Conservation (phyloP, 108 stramenopile species). For the Schizochytrium sp. region DNA sequence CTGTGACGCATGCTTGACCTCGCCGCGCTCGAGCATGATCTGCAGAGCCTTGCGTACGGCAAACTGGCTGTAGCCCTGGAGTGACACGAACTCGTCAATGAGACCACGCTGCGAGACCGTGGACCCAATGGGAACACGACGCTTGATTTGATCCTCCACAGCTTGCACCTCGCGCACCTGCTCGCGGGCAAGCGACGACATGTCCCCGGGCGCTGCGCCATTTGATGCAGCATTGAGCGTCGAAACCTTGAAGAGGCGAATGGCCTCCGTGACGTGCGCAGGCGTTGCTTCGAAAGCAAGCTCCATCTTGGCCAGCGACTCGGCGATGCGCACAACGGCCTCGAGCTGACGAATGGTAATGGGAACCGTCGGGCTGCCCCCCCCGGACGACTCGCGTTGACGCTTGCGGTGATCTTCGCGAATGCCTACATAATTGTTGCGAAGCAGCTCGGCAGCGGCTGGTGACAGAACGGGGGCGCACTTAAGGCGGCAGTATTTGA, state of each 20-base stretch:
- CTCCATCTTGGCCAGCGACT: constrained; percentile 89
- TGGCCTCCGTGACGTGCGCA: constrained; percentile 92
- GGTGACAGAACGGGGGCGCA: constrained; percentile 78
- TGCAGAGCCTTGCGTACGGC: constrained; percentile 2
- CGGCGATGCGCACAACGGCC: constrained; percentile 89
- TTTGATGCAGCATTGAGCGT: constrained; percentile 86
- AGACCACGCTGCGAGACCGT: background rate
- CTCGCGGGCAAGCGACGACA: constrained; percentile 17
- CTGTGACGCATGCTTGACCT: constrained; percentile 23
- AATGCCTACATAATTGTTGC: constrained; percentile 84
- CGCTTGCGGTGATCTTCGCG: constrained; percentile 71
- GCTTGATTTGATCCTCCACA: constrained; percentile 20
- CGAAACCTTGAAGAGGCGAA: constrained; percentile 90
- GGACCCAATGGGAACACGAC: background rate
- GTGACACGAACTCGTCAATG: constrained; percentile 7
- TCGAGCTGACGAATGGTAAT: constrained; percentile 99
- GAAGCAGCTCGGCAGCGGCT: constrained; percentile 72
- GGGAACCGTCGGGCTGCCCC: constrained; percentile 62
- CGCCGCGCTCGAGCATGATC: constrained; percentile 28
- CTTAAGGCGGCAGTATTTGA: constrained; percentile 84
- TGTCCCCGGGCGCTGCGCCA: constrained; percentile 38
- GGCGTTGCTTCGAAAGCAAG: constrained; percentile 75
- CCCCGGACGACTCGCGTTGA: constrained; percentile 37
- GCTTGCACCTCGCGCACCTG: constrained; percentile 25
- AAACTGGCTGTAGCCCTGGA: constrained; percentile 22